These are phyloP conservation scores for Coemansia interrupta DNA, from an alignment of 192 early-diverging fungal species.

Conservation along the genomic window DNA sequence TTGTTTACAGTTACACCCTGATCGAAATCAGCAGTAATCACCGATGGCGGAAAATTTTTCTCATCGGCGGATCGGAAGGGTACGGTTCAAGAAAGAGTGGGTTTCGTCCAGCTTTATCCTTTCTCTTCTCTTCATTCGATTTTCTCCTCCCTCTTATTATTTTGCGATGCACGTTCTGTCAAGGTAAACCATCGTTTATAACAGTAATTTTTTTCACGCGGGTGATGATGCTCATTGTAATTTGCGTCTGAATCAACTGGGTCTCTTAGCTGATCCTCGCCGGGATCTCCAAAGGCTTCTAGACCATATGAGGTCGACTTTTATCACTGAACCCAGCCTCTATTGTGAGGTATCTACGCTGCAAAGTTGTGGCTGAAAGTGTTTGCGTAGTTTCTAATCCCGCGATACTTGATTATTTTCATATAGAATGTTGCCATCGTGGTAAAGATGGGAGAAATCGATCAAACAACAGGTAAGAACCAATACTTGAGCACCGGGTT, in stretches of 20 bases:
- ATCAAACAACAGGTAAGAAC: background rate
- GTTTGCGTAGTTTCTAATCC: background rate
- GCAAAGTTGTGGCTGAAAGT: background rate
- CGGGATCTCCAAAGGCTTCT: slow-evolving; percentile 35
- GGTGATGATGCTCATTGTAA: slow-evolving; percentile 52
- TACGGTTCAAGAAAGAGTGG: background rate
- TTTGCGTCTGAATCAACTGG: slow-evolving; percentile 50
- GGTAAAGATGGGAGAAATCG: background rate
- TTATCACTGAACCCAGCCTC: slow-evolving; percentile 31
- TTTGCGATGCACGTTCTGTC: background rate
- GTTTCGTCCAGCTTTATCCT: background rate
- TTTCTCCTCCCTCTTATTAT: background rate
- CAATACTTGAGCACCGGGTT: too few species aligned
- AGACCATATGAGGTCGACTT: slow-evolving; percentile 36
- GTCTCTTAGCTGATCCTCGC: slow-evolving; percentile 36
- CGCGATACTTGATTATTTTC: too few species aligned
- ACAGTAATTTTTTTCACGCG: background rate
- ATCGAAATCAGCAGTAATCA: too few species aligned
- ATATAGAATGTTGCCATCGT: background rate
- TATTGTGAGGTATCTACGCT: background rate
- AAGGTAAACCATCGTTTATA: slow-evolving; percentile 12
- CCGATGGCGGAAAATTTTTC: background rate
- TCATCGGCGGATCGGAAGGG: background rate
- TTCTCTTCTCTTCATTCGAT: background rate
- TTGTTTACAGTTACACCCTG: too few species aligned